These are phyloP conservation scores for Strigomonas oncopelti DNA, from an alignment of 208 protist genomes.

Conservation along the genomic window DNA sequence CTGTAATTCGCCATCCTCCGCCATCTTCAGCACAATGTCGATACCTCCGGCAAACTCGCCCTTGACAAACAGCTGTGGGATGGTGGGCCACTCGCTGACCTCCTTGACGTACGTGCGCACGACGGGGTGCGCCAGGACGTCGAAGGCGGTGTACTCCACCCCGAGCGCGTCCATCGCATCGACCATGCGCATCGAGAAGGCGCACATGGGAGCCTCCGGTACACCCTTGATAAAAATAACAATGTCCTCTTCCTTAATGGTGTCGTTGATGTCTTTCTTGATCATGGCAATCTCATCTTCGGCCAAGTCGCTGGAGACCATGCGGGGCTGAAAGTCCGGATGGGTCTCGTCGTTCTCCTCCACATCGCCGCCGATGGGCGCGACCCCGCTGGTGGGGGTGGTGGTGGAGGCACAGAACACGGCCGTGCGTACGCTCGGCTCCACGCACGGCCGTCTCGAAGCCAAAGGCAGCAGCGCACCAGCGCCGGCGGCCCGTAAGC, in stretches of 20 bases:
- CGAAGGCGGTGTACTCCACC: conserved; percentile 89
- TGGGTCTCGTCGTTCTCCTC: conserved; percentile 76
- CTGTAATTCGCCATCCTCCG: conserved; percentile 80
- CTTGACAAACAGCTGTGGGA: conserved; percentile 95
- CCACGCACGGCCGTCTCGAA: neutral
- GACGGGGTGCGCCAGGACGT: conserved; percentile 90
- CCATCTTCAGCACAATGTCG: conserved; percentile 92
- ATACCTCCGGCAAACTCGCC: conserved; percentile 94
- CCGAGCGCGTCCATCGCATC: conserved; percentile 90
- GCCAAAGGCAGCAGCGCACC: neutral
- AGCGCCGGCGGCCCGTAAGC: neutral
- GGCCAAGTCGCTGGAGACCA: conserved; percentile 58
- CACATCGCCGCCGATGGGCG: conserved; percentile 42
- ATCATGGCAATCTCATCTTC: conserved; percentile 82
- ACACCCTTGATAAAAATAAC: conserved; percentile 97
- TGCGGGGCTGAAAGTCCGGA: conserved; percentile 82
- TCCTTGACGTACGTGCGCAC: conserved; percentile 93
- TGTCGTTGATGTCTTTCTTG: conserved; percentile 85
- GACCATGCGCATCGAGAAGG: conserved; percentile 92
- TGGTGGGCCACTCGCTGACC: conserved; percentile 94
- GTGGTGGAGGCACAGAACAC: neutral
- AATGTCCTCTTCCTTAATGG: conserved; percentile 85
- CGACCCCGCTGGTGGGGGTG: neutral
- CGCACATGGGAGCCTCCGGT: conserved; percentile 93
- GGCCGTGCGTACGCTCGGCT: neutral